Evolutionary conservation across 495 filamentous ascomycete genomes (phyloP), one percentile per base, ranked within the genome.

Genomic region (Podospora anserina): DNA sequence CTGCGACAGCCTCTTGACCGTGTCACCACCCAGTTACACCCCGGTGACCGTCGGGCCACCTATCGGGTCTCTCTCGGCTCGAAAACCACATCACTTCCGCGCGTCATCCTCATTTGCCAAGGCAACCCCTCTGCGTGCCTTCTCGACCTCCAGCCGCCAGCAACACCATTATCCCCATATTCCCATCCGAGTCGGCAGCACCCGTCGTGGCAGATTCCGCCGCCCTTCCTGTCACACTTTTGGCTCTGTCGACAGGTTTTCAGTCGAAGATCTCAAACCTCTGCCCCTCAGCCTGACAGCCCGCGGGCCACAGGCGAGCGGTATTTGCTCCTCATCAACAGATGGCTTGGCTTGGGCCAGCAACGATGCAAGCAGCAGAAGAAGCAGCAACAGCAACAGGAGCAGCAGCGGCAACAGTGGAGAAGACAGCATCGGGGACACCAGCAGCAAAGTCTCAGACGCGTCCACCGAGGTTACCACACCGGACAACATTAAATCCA

Each of bases 161-260:
- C 39, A 11, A 5, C 2, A 18, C 15, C 39, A 49, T 11, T 11
- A 49, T 11, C 39, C 39, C 39, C 7, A 49, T 18, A 23, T 58
- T 6, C 55, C n/a, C n/a, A 19, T 58, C 23, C n/a, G n/a, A 26
- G 55, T 58, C 23, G 13, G 55, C 23, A 49, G 39, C 39, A 58
- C 55, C 5, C 23, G n/a, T 18, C n/a, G 13, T 7, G 23, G 23
- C 1, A 20, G 55, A 15, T 20, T 20, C n/a, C 23, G n/a, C 18
- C 61, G 61, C 3, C 30, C 61, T 4, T 63, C 61, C 11, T 63
- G 61, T n/a, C 61, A 63, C 61, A 63, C 61, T 4, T 63, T 63
- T 44, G 61, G 61, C 20, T 11, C 61, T 6, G 19, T 44, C 13
- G 61, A 63, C 61, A 18, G 23, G 16, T 63, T 18, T 32, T 63